A percentile compares a stretch with the other conserved stretches of the same genome.
Conservation (phyloP, 139 green algal species). For the Medakamo hakoo region DNA sequence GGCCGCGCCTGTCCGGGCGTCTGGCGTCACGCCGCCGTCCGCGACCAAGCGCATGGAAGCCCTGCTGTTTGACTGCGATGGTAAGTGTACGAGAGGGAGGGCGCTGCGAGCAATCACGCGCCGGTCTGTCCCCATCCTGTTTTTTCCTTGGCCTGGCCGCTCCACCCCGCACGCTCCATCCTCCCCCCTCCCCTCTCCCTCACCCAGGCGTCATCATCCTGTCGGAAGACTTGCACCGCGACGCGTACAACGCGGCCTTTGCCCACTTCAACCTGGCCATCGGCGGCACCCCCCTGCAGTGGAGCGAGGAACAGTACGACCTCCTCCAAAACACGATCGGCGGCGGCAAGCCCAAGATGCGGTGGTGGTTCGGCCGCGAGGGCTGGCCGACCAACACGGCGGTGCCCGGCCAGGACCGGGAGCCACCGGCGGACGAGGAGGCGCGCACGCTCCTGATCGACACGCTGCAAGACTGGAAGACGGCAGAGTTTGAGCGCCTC, state of each 20-base stretch:
- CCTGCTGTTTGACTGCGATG: slow-evolving; percentile 71
- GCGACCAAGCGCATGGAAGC: too few species aligned
- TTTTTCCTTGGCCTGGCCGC: not conserved
- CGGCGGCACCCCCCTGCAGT: slow-evolving; percentile 26
- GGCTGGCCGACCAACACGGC: slow-evolving; percentile 64
- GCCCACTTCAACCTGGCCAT: slow-evolving; percentile 48
- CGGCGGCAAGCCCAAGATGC: slow-evolving; percentile 93
- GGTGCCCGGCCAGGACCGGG: slow-evolving; percentile 2
- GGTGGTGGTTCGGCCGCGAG: slow-evolving; percentile 48
- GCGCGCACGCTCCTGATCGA: slow-evolving; percentile 65
- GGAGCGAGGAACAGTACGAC: slow-evolving; percentile 24
- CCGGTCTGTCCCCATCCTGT: too few species aligned
- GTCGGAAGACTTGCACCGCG: slow-evolving; percentile 76
- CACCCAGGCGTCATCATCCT: slow-evolving; percentile 73
- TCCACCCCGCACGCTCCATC: not conserved
- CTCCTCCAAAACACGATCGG: slow-evolving; percentile 16
- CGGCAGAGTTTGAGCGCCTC: slow-evolving; percentile 48
- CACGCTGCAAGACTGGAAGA: slow-evolving; percentile 71
- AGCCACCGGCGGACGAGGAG: slow-evolving; percentile 33
- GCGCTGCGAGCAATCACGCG: not conserved
- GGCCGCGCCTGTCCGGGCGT: too few species aligned
- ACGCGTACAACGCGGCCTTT: slow-evolving; percentile 85
- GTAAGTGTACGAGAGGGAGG: slow-evolving; percentile 4
- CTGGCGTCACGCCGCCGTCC: too few species aligned
- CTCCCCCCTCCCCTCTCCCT: not conserved